A percentile compares a stretch with the other conserved stretches of the same genome.
Conservation (phyloP, 352 stramenopile genomes). For the Phytophthora pseudosyringae region DNA sequence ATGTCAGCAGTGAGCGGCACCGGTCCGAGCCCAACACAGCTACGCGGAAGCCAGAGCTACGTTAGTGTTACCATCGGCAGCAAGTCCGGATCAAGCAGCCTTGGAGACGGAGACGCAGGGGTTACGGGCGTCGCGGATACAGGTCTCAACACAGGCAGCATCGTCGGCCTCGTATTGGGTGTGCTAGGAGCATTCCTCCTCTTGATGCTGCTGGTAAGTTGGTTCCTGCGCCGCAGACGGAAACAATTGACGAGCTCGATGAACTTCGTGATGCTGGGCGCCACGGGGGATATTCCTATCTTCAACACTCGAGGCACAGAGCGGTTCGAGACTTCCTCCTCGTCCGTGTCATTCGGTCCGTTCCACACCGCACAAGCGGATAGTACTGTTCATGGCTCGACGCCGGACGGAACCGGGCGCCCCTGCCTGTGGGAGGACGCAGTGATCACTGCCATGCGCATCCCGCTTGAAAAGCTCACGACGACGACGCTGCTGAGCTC, state of each 20-base stretch:
- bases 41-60: slow-evolving; percentile 11
- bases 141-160: slow-evolving; percentile 10
- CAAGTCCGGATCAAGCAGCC: slow-evolving; percentile 10
- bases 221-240: slow-evolving; percentile 16
- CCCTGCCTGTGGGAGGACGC: slow-evolving; percentile 37
- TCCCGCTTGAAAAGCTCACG: slow-evolving; percentile 51
- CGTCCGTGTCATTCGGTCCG: slow-evolving; percentile 21
- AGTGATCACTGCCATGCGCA: slow-evolving; percentile 31
- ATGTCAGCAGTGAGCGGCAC: slow-evolving; percentile 1
- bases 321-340: slow-evolving; percentile 34
- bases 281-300: slow-evolving; percentile 25
- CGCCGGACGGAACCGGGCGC: not conserved
- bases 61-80: not conserved
- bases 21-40: slow-evolving; percentile 2
- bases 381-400: not conserved
- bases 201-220: slow-evolving; percentile 13
- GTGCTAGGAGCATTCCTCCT: slow-evolving; percentile 15
- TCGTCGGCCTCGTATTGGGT: slow-evolving; percentile 20
- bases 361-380: slow-evolving; percentile 18
- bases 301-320: slow-evolving; percentile 35
- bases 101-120: slow-evolving; percentile 11
- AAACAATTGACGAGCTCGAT: slow-evolving; percentile 14
- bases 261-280: slow-evolving; percentile 16
- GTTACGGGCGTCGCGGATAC: not conserved
- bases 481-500: slow-evolving; percentile 38